These are phyloP conservation scores for Cladosporium sp. DNA, from an alignment of 2,329 filamentous ascomycete genomes.

Conservation along the genomic window DNA sequence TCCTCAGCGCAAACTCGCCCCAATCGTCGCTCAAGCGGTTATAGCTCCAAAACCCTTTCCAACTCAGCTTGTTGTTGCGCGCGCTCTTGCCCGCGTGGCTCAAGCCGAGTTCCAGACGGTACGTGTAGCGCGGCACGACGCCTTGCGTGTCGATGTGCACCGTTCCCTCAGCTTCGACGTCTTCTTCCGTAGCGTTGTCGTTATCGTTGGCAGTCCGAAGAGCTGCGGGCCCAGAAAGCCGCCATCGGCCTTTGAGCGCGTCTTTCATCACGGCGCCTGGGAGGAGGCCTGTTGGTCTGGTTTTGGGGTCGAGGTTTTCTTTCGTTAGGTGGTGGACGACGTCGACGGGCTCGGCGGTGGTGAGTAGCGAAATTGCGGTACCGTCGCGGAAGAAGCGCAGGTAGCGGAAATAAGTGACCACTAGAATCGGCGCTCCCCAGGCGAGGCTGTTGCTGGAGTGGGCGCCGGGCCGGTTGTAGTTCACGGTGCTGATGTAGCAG, in stretches of 20 bases:
- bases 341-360: conserved; percentile 77
- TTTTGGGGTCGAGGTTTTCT: conserved; percentile 57
- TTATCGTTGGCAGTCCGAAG: conserved; percentile 22
- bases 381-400: conserved; percentile 93
- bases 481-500: conserved; percentile 94
- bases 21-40: conserved; percentile 88
- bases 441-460: conserved; percentile 68
- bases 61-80: conserved; percentile 82
- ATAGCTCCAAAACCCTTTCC: conserved; percentile 90
- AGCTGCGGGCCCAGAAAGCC: conserved; percentile 54
- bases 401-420: conserved; percentile 97
- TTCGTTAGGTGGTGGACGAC: conserved; percentile 82
- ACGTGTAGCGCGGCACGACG: conserved; percentile 74
- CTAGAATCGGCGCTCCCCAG: conserved; percentile 83
- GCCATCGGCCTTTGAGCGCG: conserved; percentile 67
- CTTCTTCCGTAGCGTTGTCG: conserved; percentile 35
- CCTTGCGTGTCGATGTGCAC: conserved; percentile 86
- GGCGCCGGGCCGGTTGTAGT: conserved; percentile 84
- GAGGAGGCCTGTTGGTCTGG: conserved; percentile 42
- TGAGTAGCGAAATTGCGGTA: conserved; percentile 75
- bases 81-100: conserved; percentile 60
- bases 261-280: conserved; percentile 64
- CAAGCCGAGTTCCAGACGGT: conserved; percentile 76
- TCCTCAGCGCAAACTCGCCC: conserved; percentile 72
- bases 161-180: conserved; percentile 58